These are phyloP conservation scores for Gastrodia elata DNA, from an alignment of 106 monocot species.

Conservation along the genomic window DNA sequence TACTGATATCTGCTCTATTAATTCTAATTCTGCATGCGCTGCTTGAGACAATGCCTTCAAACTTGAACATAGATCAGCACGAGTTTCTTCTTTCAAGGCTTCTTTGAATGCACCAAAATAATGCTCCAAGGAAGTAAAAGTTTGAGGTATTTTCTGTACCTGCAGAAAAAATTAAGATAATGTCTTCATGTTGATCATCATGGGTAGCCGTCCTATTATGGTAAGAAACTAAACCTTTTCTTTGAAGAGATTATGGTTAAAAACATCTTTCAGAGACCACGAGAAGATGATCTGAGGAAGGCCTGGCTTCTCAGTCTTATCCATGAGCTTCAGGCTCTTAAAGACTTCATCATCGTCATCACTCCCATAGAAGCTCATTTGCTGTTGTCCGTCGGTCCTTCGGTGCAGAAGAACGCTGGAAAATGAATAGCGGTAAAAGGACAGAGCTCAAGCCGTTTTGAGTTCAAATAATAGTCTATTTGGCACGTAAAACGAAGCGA, in stretches of 20 bases:
- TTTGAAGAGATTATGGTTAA: constrained; percentile 4
- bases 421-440: no score
- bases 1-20: background rate
- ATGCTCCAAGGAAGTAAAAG: constrained; percentile 10
- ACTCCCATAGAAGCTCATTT: background rate
- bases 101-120: constrained; percentile 8
- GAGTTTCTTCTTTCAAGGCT: constrained; percentile 17
- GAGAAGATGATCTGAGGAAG: constrained; percentile 1
- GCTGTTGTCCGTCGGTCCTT: background rate
- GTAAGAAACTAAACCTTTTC: background rate
- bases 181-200: background rate
- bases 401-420: background rate
- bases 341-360: background rate
- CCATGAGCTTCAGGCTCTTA: background rate
- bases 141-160: constrained; percentile 5
- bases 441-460: no score
- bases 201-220: background rate
- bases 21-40: background rate
- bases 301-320: background rate
- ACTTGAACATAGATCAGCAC: background rate
- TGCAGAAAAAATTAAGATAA: background rate
- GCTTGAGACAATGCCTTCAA: background rate
- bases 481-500: no score
- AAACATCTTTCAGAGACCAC: constrained; percentile 8
- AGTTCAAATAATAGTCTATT: no score